These are phyloP conservation scores for Epichloe brachyelytri DNA, from an alignment of 2,329 filamentous ascomycete genomes.

Conservation along the genomic window DNA sequence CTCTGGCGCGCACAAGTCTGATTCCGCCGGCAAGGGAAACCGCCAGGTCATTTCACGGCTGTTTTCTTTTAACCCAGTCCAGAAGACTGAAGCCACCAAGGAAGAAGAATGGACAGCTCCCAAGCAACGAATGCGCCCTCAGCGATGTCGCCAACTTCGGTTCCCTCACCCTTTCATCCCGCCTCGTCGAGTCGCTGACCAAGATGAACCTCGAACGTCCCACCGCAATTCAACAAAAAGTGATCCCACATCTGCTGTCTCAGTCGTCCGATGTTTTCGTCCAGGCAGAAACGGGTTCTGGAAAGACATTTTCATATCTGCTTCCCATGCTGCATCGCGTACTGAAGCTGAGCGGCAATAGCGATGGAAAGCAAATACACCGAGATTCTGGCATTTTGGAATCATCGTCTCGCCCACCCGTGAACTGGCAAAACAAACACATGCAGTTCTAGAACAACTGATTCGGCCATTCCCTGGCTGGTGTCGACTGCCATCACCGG, in stretches of 20 bases:
- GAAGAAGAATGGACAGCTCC: constrained; percentile 39
- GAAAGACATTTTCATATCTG: constrained; percentile 94
- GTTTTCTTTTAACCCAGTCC: constrained; percentile 76
- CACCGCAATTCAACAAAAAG: constrained; percentile 86
- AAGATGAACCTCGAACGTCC: constrained; percentile 85
- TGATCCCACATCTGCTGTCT: constrained; percentile 66
- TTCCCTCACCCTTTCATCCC: constrained; percentile 67
- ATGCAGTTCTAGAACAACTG: constrained; percentile 70
- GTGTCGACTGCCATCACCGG: constrained; percentile 74
- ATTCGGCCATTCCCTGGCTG: constrained; percentile 88
- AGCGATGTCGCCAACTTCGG: constrained; percentile 78
- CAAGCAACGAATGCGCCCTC: constrained; percentile 83
- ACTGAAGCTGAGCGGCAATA: constrained; percentile 54
- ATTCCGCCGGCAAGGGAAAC: constrained; percentile 11
- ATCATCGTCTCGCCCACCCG: constrained; percentile 89
- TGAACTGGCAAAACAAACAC: constrained; percentile 90
- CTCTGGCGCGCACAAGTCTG: constrained; percentile 9
- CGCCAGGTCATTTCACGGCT: constrained; percentile 73
- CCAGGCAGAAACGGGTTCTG: constrained; percentile 92
- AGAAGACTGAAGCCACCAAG: constrained; percentile 49
- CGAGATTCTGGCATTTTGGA: constrained; percentile 78
- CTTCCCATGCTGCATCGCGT: constrained; percentile 85
- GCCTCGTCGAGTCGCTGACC: constrained; percentile 68
- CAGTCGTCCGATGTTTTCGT: constrained; percentile 86
- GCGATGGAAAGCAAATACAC: constrained; percentile 48